phyloP scores from a whole-genome alignment of 192 early-diverging fungal species.

The Coemansia sp. region DNA sequence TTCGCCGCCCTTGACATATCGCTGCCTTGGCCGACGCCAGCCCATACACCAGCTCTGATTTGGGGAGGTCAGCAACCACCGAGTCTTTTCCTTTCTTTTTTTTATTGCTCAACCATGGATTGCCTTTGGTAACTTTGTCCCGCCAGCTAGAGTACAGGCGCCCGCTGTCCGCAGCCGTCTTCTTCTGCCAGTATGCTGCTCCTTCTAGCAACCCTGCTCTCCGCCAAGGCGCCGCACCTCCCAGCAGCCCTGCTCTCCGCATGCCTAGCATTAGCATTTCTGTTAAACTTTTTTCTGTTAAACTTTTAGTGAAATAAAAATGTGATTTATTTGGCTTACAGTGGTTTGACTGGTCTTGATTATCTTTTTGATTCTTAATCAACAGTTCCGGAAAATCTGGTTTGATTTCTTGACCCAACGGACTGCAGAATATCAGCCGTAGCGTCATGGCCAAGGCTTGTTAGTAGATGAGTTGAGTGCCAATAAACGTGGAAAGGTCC shows the following conservation, averaged over 20 bases:
- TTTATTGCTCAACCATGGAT: background rate
- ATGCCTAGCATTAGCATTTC: no score
- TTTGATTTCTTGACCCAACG: no score
- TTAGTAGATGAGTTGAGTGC: no score
- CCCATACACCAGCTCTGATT: slow-evolving; percentile 39
- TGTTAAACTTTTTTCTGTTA: no score
- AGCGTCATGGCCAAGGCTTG: no score
- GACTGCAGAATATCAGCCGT: no score
- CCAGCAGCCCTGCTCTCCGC: background rate
- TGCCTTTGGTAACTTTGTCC: background rate
- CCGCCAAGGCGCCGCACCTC: background rate
- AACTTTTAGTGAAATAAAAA: no score
- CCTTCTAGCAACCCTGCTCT: background rate
- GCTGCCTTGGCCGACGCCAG: slow-evolving; percentile 24
- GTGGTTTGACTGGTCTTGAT: no score
- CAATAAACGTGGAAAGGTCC: no score
- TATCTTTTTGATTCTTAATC: no score
- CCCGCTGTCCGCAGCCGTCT: background rate
- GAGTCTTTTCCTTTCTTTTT: background rate
- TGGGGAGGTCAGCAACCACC: slow-evolving; percentile 1
- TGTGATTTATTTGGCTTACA: no score
- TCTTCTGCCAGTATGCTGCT: background rate
- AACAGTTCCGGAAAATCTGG: no score
- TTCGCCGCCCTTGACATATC: slow-evolving; percentile 24
- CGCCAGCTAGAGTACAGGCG: background rate